Conservation (phyloP, 208 protist genomes). For the Trypanosoma boissoni region DNA sequence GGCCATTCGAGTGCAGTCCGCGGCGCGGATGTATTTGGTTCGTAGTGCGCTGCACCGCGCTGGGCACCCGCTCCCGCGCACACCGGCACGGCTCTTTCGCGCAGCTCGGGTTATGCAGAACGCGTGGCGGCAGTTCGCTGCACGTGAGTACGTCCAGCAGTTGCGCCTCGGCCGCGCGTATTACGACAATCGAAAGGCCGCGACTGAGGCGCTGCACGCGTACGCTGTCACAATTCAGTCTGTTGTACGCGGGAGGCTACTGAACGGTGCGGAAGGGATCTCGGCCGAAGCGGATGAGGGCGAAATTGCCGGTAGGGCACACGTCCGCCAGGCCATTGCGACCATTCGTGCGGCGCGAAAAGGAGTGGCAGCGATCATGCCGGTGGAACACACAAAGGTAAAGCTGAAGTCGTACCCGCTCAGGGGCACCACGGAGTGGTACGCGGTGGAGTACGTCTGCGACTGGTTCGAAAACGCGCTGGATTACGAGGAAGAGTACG, state of each 20-base stretch:
- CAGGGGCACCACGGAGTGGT: too few species aligned
- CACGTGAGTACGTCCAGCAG: conserved; percentile 29
- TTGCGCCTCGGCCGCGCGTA: conserved; percentile 31
- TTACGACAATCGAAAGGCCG: conserved; percentile 29
- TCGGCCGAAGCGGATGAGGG: background rate
- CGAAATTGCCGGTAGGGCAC: too few species aligned
- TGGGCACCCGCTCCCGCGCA: conserved; percentile 3
- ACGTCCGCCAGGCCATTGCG: too few species aligned
- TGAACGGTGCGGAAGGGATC: conserved; percentile 3
- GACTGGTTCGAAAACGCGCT: too few species aligned
- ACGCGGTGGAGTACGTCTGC: too few species aligned
- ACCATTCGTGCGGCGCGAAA: too few species aligned
- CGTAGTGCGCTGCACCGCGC: conserved; percentile 11
- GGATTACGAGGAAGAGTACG: too few species aligned
- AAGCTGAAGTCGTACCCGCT: too few species aligned
- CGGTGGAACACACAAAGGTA: too few species aligned
- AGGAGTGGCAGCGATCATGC: too few species aligned
- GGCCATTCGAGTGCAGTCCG: conserved; percentile 39
- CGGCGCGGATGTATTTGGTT: conserved; percentile 56
- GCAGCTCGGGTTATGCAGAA: conserved; percentile 44
- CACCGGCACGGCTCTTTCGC: conserved; percentile 6
- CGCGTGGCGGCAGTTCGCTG: conserved; percentile 39
- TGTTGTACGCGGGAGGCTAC: conserved; percentile 27
- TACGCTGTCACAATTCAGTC: conserved; percentile 61
- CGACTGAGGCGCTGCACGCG: conserved; percentile 39